A percentile compares a stretch with the other conserved stretches of the same genome.
These are phyloP conservation scores for Knufia fluminis DNA, from an alignment of 2,329 filamentous ascomycete genomes.

Conservation along the genomic window DNA sequence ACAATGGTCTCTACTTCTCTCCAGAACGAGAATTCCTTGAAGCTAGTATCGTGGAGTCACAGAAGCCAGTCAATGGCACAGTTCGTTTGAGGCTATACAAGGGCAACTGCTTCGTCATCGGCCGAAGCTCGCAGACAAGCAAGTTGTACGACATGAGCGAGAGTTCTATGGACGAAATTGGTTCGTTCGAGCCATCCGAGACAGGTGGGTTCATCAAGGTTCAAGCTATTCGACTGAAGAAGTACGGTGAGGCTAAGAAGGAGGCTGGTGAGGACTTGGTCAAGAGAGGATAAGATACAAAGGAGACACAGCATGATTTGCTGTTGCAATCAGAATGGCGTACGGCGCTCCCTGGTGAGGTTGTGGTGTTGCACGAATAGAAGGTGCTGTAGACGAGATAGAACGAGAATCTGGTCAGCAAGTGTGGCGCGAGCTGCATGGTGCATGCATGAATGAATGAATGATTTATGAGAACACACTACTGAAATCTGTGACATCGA, in stretches of 20 bases:
- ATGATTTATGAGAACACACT: too few species aligned
- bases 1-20: slow-evolving; percentile 60
- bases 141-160: slow-evolving; percentile 61
- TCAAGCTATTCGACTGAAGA: slow-evolving; percentile 33
- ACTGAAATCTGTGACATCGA: too few species aligned
- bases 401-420: too few species aligned
- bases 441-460: too few species aligned
- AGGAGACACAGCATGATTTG: neutral
- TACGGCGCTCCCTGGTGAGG: neutral
- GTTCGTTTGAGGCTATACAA: slow-evolving; percentile 59
- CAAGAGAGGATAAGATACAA: neutral
- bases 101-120: slow-evolving; percentile 52
- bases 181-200: slow-evolving; percentile 56
- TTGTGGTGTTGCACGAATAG: neutral
- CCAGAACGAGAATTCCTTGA: slow-evolving; percentile 64
- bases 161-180: slow-evolving; percentile 61
- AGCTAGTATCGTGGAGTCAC: slow-evolving; percentile 50
- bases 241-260: slow-evolving; percentile 35
- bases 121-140: slow-evolving; percentile 53
- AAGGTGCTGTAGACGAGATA: neutral
- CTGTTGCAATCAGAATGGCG: neutral
- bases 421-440: too few species aligned
- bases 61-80: slow-evolving; percentile 53
- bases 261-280: slow-evolving; percentile 23
- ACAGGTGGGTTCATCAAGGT: slow-evolving; percentile 54